These are phyloP conservation scores for Neurospora hispaniola DNA, from an alignment of 495 filamentous ascomycete genomes.

Conservation along the genomic window DNA sequence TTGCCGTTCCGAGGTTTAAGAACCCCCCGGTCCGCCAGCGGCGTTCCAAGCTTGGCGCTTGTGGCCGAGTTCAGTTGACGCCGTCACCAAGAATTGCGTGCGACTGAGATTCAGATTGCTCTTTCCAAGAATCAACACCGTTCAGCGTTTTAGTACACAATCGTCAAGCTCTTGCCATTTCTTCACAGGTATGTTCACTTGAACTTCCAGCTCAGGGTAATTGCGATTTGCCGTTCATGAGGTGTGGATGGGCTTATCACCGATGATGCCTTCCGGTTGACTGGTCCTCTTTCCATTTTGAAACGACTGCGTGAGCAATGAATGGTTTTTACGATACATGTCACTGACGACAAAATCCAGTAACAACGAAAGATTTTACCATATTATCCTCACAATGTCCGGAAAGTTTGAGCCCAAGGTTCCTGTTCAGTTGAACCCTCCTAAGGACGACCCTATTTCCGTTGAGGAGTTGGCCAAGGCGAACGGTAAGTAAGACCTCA, in stretches of 20 bases:
- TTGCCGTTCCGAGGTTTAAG: constrained; percentile 10
- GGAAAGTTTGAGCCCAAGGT: constrained; percentile 79
- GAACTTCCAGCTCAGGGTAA: background rate
- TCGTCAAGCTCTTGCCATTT: background rate
- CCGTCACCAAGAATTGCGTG: background rate
- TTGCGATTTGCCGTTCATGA: background rate
- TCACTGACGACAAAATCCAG: background rate
- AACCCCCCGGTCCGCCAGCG: background rate
- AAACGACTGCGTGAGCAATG: too few relatives aligned
- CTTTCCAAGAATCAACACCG: background rate
- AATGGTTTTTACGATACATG: background rate
- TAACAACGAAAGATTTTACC: background rate
- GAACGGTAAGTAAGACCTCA: constrained; percentile 61
- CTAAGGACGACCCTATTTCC: constrained; percentile 78
- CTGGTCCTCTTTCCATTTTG: too few relatives aligned
- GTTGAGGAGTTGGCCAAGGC: constrained; percentile 65
- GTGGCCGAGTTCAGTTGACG: background rate
- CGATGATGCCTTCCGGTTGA: background rate
- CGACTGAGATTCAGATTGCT: background rate
- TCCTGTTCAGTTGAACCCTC: constrained; percentile 70
- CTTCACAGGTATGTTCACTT: background rate
- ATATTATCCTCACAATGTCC: constrained; percentile 30
- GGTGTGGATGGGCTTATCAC: background rate
- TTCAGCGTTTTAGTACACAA: background rate
- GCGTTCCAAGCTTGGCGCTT: background rate